A percentile compares a stretch with the other conserved stretches of the same genome.
Evolutionary conservation across 495 filamentous ascomycete species (phyloP).

Genomic region (Penicillium odoratum): DNA sequence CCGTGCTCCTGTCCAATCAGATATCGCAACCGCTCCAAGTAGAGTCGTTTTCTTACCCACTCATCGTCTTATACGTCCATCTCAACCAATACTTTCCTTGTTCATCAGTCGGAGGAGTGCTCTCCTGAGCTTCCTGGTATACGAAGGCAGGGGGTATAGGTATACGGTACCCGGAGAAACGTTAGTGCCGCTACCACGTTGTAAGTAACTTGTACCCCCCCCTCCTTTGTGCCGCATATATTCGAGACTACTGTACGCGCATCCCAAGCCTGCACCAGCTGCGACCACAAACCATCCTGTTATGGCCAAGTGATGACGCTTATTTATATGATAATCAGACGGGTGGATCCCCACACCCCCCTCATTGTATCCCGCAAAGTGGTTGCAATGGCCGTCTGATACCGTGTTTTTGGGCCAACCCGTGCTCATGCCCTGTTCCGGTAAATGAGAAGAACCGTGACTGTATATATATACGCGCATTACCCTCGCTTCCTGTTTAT

Average conservation of each 20-base stretch:
- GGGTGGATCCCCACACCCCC: conserved; percentile 29
- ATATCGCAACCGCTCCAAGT: conserved; percentile 8
- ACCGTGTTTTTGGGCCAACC: conserved; percentile 1
- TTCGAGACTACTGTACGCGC: conserved; percentile 4
- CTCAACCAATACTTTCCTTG: conserved; percentile 15
- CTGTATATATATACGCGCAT: conserved; percentile 19
- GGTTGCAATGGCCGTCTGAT: not conserved
- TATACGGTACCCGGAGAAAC: conserved; percentile 22
- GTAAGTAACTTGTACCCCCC: conserved; percentile 27
- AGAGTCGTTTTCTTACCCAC: conserved; percentile 27
- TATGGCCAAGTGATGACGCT: conserved; percentile 40
- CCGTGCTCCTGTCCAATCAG: conserved; percentile 30
- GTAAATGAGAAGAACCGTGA: not conserved
- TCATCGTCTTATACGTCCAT: conserved; percentile 18
- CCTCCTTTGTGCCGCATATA: not conserved
- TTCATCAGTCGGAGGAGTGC: conserved; percentile 4
- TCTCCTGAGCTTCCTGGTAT: conserved; percentile 3
- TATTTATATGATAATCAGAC: conserved; percentile 39
- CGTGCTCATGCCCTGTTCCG: conserved; percentile 1
- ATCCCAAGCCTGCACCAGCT: conserved; percentile 1
- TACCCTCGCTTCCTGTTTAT: conserved; percentile 8
- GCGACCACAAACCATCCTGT: conserved; percentile 13
- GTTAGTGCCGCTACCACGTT: conserved; percentile 15
- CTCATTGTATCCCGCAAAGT: conserved; percentile 6
- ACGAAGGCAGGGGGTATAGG: not conserved